These are phyloP conservation scores for Sclerotinia sclerotiorum DNA, from an alignment of 2,329 filamentous ascomycete genomes.

Conservation along the genomic window DNA sequence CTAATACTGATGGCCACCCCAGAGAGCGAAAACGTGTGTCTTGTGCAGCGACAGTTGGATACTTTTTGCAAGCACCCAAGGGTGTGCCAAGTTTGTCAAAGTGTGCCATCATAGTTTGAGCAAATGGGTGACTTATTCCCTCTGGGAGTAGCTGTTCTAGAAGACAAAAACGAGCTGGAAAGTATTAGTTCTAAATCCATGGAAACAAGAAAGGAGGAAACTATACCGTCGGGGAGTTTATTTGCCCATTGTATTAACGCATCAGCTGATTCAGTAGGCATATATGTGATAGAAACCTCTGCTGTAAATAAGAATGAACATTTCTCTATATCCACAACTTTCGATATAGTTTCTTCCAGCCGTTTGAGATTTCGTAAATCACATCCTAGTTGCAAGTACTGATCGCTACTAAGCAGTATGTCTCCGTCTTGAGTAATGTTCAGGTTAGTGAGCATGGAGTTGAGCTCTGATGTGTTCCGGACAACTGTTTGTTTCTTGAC, in stretches of 20 bases:
- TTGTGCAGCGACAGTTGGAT: conserved; percentile 67
- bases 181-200: conserved; percentile 27
- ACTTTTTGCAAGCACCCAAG: conserved; percentile 70
- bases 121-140: conserved; percentile 77
- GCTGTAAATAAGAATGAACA: conserved; percentile 76
- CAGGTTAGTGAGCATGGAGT: conserved; percentile 50
- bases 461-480: conserved; percentile 59
- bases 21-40: conserved; percentile 62
- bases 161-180: conserved; percentile 73
- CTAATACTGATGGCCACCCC: conserved; percentile 66
- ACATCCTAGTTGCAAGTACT: conserved; percentile 78
- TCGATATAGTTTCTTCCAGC: conserved; percentile 59
- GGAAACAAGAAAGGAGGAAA: neutral
- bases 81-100: conserved; percentile 79
- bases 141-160: conserved; percentile 84
- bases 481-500: conserved; percentile 70
- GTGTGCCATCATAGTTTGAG: conserved; percentile 78
- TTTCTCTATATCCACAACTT: conserved; percentile 56
- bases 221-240: conserved; percentile 63
- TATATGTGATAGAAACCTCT: conserved; percentile 89
- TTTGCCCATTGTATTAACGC: conserved; percentile 76
- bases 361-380: conserved; percentile 68
- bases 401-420: conserved; percentile 62
- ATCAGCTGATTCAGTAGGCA: conserved; percentile 73
- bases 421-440: conserved; percentile 45